These are phyloP conservation scores for Hamamelis virginiana DNA, from an alignment of 164 flowering plant species.

Conservation along the genomic window DNA sequence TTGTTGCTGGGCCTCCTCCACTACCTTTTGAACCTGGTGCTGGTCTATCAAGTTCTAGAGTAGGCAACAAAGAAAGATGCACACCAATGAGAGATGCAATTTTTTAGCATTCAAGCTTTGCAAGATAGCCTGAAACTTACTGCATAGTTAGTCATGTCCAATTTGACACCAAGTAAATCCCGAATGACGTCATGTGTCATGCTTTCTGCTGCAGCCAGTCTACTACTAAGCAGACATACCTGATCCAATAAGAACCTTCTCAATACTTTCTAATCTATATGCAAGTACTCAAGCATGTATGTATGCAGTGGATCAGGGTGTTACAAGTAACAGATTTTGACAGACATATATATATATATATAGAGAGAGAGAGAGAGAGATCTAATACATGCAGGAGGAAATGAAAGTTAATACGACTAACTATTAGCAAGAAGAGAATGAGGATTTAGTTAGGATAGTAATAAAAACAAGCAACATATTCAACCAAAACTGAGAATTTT, in stretches of 20 bases:
- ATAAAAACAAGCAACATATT: not conserved
- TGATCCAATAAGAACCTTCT: conserved; percentile 21
- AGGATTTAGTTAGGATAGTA: not conserved
- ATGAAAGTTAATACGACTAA: too few relatives aligned
- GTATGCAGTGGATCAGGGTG: not conserved
- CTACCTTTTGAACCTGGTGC: conserved; percentile 55
- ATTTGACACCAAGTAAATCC: conserved; percentile 84
- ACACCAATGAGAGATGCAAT: not conserved
- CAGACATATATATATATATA: too few relatives aligned
- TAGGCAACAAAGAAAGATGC: conserved; percentile 1
- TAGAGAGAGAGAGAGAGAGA: not conserved
- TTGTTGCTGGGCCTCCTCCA: conserved; percentile 64
- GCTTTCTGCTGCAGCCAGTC: conserved; percentile 85
- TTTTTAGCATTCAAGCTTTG: not conserved
- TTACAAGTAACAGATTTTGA: too few relatives aligned
- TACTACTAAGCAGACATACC: conserved; percentile 72
- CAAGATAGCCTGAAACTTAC: conserved; percentile 44
- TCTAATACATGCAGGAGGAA: too few relatives aligned
- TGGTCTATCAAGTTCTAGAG: conserved; percentile 68
- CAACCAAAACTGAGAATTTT: too few relatives aligned
- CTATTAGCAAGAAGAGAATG: too few relatives aligned
- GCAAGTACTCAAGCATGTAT: too few relatives aligned
- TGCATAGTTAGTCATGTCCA: conserved; percentile 83
- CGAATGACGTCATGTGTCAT: conserved; percentile 97
- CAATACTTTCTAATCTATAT: not conserved